These are phyloP conservation scores for Rhynchospora pubera DNA, from an alignment of 176 grass and related monocot species.

Conservation along the genomic window DNA sequence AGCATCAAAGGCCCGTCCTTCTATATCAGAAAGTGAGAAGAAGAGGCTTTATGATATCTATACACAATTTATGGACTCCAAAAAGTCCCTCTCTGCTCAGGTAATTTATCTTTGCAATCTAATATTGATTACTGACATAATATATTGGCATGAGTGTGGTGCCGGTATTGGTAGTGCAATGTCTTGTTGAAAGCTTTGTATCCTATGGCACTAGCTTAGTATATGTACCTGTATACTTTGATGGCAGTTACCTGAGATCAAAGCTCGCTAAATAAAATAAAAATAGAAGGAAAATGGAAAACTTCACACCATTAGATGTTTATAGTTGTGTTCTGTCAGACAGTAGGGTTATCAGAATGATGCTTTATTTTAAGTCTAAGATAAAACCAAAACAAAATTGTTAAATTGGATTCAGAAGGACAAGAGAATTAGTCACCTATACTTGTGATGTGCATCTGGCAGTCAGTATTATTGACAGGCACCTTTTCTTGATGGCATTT, in stretches of 20 bases:
- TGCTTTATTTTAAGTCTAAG: neutral
- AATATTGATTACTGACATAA: neutral
- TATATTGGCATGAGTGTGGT: neutral
- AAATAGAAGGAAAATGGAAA: neutral
- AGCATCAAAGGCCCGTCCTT: slow-evolving; percentile 65
- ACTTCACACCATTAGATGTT: neutral
- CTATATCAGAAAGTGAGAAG: slow-evolving; percentile 57
- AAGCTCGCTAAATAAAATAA: neutral
- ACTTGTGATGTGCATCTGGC: too few species aligned
- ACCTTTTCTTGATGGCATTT: slow-evolving; percentile 10
- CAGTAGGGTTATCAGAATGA: neutral
- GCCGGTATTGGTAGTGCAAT: neutral
- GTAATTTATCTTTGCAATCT: slow-evolving; percentile 26
- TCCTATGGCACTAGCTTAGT: neutral
- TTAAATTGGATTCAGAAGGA: slow-evolving; percentile 1
- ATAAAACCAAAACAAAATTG: neutral
- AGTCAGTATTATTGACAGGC: neutral
- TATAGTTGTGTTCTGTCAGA: neutral
- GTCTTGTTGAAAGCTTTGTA: neutral
- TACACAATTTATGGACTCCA: slow-evolving; percentile 57
- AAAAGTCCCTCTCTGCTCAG: slow-evolving; percentile 81
- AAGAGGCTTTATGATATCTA: slow-evolving; percentile 56
- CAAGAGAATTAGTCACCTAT: neutral
- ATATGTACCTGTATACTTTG: neutral
- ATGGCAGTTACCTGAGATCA: neutral